Evolutionary conservation across 768 basidiomycete species (phyloP), one percentile per base, ranked within the genome.

Genomic region (Fistulinella prunicolor): DNA sequence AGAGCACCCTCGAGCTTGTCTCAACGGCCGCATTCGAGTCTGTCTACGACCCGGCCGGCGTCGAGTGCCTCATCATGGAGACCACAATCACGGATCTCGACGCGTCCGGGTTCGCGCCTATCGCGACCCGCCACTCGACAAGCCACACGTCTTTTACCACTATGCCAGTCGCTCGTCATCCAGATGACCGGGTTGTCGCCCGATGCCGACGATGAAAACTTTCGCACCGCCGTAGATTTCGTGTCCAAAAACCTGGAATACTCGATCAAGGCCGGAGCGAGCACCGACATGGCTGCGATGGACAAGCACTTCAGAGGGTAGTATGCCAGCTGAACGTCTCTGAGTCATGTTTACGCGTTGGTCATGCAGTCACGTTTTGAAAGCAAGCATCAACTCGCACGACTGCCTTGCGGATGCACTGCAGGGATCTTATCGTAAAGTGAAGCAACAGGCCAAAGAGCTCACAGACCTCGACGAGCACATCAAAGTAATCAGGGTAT

Each of bases 351-450:
- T 60, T 51, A 56, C 44, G 32, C 40, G 26, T 42, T 32, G 34
- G 37, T 20, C 38, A 42, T 47, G 23, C 49, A 86, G 86, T 14
- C 78, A 74, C 60, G 70, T 75, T 17, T 70, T 85, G 59, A 90
- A 90, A 63, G 85, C 86, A 13, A 79, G 79, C 32, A 76, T 92
- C 46, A 80, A 83, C 51, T 80, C 81, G 12, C 72, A 77, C 41
- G 82, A 90, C 57, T 61, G 56, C 13, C 71, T 87, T 4, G 83
- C 81, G 13, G 71, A 77, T 23, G 86, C 86, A 0, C 61, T 91
- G 13, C 69, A 80, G 46, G 67, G 67, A n/a, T 73, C 78, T 1
- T 82, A 80, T 51, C 49, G 58, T 26, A 71, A 67, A 44, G 70
- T 89, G 17, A 84, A 80, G 57, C 52, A 61, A n/a, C 73, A 75